Base-by-base conservation (phyloP, 352 stramenopile species). In the Pythium guiyangense region DNA sequence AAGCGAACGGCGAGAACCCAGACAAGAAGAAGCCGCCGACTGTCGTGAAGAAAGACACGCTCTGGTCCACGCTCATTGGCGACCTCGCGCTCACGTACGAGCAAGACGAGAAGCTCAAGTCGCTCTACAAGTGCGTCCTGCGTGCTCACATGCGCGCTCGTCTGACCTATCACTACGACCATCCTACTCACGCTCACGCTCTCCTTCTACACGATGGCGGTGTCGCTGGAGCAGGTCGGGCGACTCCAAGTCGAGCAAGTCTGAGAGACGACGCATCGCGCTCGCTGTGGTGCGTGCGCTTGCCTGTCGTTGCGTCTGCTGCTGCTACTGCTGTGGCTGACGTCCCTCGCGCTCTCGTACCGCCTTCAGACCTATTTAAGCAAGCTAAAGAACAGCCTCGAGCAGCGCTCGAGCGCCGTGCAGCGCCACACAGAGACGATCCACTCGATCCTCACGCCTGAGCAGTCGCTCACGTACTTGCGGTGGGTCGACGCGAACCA, bases 81-180 rank as follows among this genome's bases (percentile, higher is more conserved):
- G 86, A 94, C 46, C 67, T 96, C 12, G 77, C 80, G 18, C 70
- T 96, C 25, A 96, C 86, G 4, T 96, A 96, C 59, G 86, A 96
- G 39, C 86, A 96, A 62, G 86, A 96, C 53, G 86, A 96, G 61
- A 96, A 96, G 57, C 77, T 96, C 54, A 92, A 92, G 64, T 78
- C 78, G 5, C 57, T 93, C 8, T 95, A 95, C 71, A 94, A 92
- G 84, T 90, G 70, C 49, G 77, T 69, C 11, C 9, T 37, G 18
- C 42, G 17, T 50, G 45, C 37, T 5, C 35, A 25, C 3, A 50
- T 49, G n/a, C n/a, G n/a, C 3, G 17, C 5, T 29, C 4, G 4
- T n/a, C 11, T 22, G 22, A 1, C 22, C 22, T 22, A 22, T 22
- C 22, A n/a, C n/a, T n/a, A n/a, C n/a, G n/a, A 22, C 0, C 22